phyloP scores from a whole-genome alignment of 202 grass and related monocot genomes.

The Saccharum hybrid region DNA sequence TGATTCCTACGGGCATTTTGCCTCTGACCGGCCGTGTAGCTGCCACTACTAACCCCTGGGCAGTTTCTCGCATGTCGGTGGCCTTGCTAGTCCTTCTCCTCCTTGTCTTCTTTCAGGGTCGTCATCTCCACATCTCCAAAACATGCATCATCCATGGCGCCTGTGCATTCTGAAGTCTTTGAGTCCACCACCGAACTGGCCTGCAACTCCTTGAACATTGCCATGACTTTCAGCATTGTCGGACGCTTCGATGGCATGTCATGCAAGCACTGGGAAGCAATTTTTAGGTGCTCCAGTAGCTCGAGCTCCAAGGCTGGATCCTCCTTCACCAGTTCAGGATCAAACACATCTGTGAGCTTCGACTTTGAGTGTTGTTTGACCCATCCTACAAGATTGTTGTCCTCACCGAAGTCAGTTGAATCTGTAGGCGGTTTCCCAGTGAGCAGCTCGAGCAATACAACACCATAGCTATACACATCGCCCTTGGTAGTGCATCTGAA shows the following conservation, averaged over 20 bases:
- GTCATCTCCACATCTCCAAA: conserved; percentile 71
- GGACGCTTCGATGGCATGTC: conserved; percentile 68
- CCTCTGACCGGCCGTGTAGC: conserved; percentile 42
- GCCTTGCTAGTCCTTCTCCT: conserved; percentile 70
- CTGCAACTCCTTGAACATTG: conserved; percentile 98
- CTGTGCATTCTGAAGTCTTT: conserved; percentile 49
- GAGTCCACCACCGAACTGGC: conserved; percentile 67
- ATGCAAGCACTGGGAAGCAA: conserved; percentile 73
- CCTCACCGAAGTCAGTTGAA: conserved; percentile 79
- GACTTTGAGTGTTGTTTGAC: conserved; percentile 74
- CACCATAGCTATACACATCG: conserved; percentile 92
- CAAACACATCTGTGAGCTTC: conserved; percentile 75
- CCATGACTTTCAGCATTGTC: conserved; percentile 89
- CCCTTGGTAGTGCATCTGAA: conserved; percentile 94
- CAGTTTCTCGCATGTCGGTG: background rate
- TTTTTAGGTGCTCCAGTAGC: conserved; percentile 86
- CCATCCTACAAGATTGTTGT: conserved; percentile 96
- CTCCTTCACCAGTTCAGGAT: conserved; percentile 79
- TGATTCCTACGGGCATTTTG: conserved; percentile 53
- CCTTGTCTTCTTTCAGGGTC: conserved; percentile 80
- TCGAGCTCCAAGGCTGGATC: conserved; percentile 71
- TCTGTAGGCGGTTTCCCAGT: conserved; percentile 78
- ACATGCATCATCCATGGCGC: conserved; percentile 58
- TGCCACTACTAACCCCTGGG: conserved; percentile 7
- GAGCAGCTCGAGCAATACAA: conserved; percentile 92